Base-by-base conservation (phyloP, 78 protist species). In the Andalucia godoyi region DNA sequence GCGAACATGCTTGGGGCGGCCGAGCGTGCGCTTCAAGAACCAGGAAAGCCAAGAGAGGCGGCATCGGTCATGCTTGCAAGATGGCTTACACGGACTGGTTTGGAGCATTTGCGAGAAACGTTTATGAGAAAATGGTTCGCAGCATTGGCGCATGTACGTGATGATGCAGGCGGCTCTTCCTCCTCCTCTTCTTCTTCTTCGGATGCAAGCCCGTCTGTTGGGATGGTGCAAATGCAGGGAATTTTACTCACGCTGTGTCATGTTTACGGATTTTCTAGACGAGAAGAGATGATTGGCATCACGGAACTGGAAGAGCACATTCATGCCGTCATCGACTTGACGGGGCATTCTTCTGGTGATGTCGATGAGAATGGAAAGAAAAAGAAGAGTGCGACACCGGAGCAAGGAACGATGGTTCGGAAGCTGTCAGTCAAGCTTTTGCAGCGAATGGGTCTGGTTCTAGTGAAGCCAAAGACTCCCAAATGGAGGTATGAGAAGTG, bases 391-490 rank as follows among this genome's bases (percentile, higher is more conserved):
- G 30, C 40, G 18, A 37, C 45, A 46, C 21, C n/a, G 61, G 4
- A 29, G 3, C 33, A 12, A 9, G 5, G 27, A 66, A 62, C 72
- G 40, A 0, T 23, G 27, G 52, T 59, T 34, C 62, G 71, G 42
- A 77, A 91, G 53, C 18, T 53, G 1, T 17, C 47, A 25, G 54
- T 70, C 53, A 90, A 91, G 63, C 41, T 86, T 13, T 29, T 81
- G 17, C 95, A 91, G 69, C 68, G 94, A 47, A 41, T 91, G 37
- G 97, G 87, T 10, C 64, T 90, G n/a, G 38, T 71, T 2, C 55
- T 46, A 71, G 57, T 91, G 21, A 73, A 75, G 18, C 80, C 90
- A n/a, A 59, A 74, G 23, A 50, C 73, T n/a, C 85, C 83, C 3
- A 1, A 80, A 9, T 91, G 97, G 97, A 67, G 90, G 50, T 91